Evolutionary conservation across 768 basidiomycete genomes (phyloP).

Genomic region (Chalciporus piperatus): DNA sequence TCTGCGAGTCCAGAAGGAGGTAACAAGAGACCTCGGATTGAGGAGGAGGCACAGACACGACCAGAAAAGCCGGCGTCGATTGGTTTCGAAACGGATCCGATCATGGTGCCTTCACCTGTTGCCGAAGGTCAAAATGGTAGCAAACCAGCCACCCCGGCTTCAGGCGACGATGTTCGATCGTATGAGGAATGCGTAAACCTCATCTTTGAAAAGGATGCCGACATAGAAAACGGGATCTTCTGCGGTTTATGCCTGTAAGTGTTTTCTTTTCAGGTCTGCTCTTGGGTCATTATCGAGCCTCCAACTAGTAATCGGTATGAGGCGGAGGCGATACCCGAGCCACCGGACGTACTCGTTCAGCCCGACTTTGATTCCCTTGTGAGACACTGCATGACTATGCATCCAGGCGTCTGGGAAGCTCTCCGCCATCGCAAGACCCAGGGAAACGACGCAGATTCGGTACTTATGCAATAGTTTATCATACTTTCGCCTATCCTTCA

Average conservation of each 20-base stretch:
- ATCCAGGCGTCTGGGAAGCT: constrained; percentile 48
- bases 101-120: background rate
- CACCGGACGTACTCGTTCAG: constrained; percentile 26
- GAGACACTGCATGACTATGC: constrained; percentile 47
- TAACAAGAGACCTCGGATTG: constrained; percentile 20
- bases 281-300: background rate
- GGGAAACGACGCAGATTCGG: background rate
- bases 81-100: background rate
- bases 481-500: constrained; percentile 11
- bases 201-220: constrained; percentile 33
- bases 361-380: constrained; percentile 42
- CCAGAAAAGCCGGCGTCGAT: background rate
- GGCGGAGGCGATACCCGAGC: constrained; percentile 25
- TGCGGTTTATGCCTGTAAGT: constrained; percentile 57
- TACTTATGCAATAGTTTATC: constrained; percentile 4
- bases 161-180: constrained; percentile 33
- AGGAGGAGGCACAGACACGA: constrained; percentile 3
- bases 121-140: background rate
- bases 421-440: constrained; percentile 27
- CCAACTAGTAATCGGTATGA: constrained; percentile 26
- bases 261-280: background rate
- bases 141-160: background rate
- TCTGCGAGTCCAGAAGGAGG: constrained; percentile 8
- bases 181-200: constrained; percentile 41
- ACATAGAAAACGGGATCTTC: constrained; percentile 28